Evolutionary conservation across 306 rosid genomes (phyloP), one percentile per base, ranked within the genome.

Genomic region (Prunus mongolica): DNA sequence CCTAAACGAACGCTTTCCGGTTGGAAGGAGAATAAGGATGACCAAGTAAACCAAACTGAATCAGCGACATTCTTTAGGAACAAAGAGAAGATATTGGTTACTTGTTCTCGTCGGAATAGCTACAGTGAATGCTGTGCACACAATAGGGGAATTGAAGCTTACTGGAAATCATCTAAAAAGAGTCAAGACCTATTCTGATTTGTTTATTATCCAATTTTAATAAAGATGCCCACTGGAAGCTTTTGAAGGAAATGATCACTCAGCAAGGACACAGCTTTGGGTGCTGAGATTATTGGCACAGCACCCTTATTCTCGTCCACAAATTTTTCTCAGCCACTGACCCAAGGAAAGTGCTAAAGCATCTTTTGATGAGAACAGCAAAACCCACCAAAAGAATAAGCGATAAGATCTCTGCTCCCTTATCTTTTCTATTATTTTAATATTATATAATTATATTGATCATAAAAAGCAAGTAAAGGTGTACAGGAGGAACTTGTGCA

Each of bases 121-220:
- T 92, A 49, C 87, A 92, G 99, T 71, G 45, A 68, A 24, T 24
- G 25, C 55, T 75, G 98, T 95, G 76, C 97, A 95, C 88, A 95
- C 97, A 6, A 95, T 90, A 97, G 98, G 92, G 79, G 97, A 95
- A 70, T 82, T 95, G 87, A 95, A 92, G 76, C 87, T 95, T 47
- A 92, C 97, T 30, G 97, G 98, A 60, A 95, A 95, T 81, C 96
- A 92, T 81, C 83, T 96, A 19, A 83, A 86, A 68, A 24, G 90
- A 93, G 57, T 96, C 99, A 25, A 92, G 97, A 24, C 98, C 99
- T 7, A 46, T 96, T 67, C 86, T 96, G 91, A 88, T 97, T 7
- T 96, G 92, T 85, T 96, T 98, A 74, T 65, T 24, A 24, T 24
- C 90, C 34, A 92, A 91, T 82, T 96, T 96, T 84, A 96, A 91